Conservation (phyloP, 2,329 filamentous ascomycete species). For the Berkeleyomyces basicola region DNA sequence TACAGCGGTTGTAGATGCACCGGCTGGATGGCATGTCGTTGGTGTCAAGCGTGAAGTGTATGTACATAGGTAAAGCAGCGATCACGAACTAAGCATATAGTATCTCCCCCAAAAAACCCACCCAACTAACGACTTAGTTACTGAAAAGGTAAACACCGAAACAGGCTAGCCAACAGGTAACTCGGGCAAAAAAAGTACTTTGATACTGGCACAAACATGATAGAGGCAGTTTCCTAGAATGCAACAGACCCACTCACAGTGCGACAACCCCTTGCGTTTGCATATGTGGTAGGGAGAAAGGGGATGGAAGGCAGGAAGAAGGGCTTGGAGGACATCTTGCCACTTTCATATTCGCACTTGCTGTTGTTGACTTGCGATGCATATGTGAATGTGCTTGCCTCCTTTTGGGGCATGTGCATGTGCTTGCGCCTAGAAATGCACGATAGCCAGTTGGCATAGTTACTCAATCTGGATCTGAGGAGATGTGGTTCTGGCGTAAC, state of each 20-base stretch:
- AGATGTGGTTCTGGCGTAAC: background rate
- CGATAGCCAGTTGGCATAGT: background rate
- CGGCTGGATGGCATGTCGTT: too few species aligned
- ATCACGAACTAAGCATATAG: too few species aligned
- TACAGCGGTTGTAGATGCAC: too few species aligned
- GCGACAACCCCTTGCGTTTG: conserved; percentile 5
- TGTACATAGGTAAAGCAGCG: too few species aligned
- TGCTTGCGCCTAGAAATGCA: background rate
- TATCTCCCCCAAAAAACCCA: too few species aligned
- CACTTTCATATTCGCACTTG: background rate
- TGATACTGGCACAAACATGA: background rate
- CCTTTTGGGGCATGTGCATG: background rate
- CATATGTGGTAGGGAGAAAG: conserved; percentile 3
- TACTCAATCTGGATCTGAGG: background rate
- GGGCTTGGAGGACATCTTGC: background rate
- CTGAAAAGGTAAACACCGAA: background rate
- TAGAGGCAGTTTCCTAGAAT: background rate
- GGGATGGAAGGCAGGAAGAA: background rate
- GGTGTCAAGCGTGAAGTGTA: too few species aligned
- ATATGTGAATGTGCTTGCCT: background rate
- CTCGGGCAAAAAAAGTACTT: background rate
- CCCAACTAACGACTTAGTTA: background rate
- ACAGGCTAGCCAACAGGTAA: background rate
- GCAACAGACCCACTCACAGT: background rate
- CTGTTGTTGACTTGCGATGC: background rate